A percentile compares a stretch with the other conserved stretches of the same genome.
Evolutionary conservation across 345 rosid genomes (phyloP).

Genomic region (Euphorbia lathyris): DNA sequence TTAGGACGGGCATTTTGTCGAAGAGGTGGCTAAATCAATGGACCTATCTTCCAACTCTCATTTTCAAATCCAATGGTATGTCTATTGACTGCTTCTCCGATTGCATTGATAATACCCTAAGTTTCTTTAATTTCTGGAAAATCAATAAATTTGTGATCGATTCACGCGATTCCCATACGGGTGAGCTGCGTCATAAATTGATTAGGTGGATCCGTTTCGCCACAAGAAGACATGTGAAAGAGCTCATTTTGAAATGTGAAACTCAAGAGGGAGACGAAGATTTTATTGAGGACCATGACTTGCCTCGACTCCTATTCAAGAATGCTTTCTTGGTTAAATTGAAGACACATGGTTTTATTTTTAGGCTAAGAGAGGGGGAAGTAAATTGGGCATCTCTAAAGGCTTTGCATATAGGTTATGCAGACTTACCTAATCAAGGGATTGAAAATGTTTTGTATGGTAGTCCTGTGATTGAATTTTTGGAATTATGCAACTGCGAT

Average conservation of each 20-base stretch:
- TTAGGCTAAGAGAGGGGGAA: neutral
- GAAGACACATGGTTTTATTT: neutral
- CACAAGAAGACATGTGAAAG: neutral
- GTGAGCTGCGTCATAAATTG: neutral
- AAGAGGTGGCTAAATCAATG: neutral
- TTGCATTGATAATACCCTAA: neutral
- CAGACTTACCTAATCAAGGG: neutral
- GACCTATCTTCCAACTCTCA: neutral
- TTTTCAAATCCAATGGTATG: neutral
- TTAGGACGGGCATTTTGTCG: neutral
- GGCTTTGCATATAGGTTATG: neutral
- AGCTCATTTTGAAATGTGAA: neutral
- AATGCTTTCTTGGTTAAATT: neutral
- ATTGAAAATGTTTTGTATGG: slow-evolving; percentile 5
- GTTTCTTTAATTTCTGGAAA: neutral
- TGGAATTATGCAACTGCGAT: neutral
- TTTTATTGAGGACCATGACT: neutral
- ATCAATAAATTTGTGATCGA: neutral
- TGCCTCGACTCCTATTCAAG: neutral
- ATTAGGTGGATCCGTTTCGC: neutral
- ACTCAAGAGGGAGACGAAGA: too few species aligned
- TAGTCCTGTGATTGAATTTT: slow-evolving; percentile 2
- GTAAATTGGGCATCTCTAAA: neutral
- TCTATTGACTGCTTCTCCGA: neutral
- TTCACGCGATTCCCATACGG: too few species aligned